phyloP scores from a whole-genome alignment of 805 yeast genomes.

The Diddensiella santjacobensis region DNA sequence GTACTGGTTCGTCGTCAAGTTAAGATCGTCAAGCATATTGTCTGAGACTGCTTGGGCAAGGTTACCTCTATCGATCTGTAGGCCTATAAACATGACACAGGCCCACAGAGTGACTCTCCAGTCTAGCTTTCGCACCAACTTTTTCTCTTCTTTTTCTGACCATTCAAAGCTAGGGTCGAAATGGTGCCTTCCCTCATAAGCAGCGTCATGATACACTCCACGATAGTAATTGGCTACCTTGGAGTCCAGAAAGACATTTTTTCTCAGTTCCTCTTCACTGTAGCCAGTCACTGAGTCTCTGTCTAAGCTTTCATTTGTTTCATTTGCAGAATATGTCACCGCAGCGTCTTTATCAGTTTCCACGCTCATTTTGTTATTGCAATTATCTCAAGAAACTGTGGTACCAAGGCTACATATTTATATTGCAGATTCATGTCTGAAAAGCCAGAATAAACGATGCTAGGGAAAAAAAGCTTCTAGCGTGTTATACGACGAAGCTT shows the following conservation, averaged over 20 bases:
- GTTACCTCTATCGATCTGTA: slow-evolving; percentile 58
- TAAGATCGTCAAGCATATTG: slow-evolving; percentile 48
- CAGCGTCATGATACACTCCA: slow-evolving; percentile 42
- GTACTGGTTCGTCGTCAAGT: slow-evolving; percentile 52
- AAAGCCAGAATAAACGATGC: too few relatives aligned
- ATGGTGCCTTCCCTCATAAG: slow-evolving; percentile 27
- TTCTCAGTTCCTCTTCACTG: background rate
- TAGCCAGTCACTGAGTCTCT: background rate
- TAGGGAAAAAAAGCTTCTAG: too few relatives aligned
- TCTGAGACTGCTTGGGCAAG: slow-evolving; percentile 57
- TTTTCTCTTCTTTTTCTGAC: slow-evolving; percentile 50
- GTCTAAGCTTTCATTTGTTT: background rate
- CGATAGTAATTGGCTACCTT: slow-evolving; percentile 44
- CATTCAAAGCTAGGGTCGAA: slow-evolving; percentile 59
- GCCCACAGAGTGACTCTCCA: slow-evolving; percentile 53
- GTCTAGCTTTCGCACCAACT: slow-evolving; percentile 50
- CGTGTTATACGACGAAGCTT: too few relatives aligned
- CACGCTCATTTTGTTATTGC: too few relatives aligned
- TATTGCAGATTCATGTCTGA: too few relatives aligned
- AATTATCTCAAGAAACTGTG: too few relatives aligned
- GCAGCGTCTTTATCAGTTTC: background rate
- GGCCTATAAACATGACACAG: slow-evolving; percentile 54
- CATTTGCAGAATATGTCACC: background rate
- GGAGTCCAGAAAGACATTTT: slow-evolving; percentile 44
- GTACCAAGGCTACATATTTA: too few relatives aligned